A percentile compares a stretch with the other conserved stretches of the same genome.
Conservation (phyloP, 108 stramenopile species). For the Chaetoceros tenuissimus region DNA sequence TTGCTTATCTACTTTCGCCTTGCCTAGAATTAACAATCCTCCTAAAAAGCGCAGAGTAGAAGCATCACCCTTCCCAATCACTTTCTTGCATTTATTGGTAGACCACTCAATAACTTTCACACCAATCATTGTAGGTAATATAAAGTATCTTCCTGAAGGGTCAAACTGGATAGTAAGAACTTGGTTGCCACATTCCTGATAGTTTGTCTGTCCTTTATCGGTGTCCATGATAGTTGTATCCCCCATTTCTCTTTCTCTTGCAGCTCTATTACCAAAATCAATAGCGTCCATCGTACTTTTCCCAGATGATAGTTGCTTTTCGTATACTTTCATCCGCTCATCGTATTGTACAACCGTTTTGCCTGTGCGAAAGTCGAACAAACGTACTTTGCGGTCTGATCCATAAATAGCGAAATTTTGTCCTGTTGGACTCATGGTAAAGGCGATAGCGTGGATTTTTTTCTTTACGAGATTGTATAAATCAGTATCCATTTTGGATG, state of each 20-base stretch:
- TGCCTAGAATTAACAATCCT: constrained; percentile 77
- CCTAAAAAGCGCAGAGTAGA: constrained; percentile 77
- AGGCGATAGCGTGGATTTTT: constrained; percentile 60
- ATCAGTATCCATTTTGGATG: constrained; percentile 84
- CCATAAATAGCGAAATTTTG: constrained; percentile 69
- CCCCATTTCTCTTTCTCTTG: constrained; percentile 84
- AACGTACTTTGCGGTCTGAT: constrained; percentile 71
- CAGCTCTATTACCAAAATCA: constrained; percentile 84
- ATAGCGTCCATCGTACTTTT: constrained; percentile 73
- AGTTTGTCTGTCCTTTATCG: not conserved
- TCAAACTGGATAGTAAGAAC: constrained; percentile 63
- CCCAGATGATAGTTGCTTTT: constrained; percentile 22
- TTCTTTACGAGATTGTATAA: constrained; percentile 85
- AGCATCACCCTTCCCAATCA: constrained; percentile 83
- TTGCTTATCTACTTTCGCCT: constrained; percentile 89
- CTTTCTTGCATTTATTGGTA: constrained; percentile 52
- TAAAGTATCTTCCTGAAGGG: constrained; percentile 72
- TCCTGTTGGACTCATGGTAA: constrained; percentile 43
- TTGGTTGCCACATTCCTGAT: constrained; percentile 13
- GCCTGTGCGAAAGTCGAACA: constrained; percentile 72
- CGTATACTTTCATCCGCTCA: constrained; percentile 76
- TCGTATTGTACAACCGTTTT: constrained; percentile 81
- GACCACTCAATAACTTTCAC: constrained; percentile 89
- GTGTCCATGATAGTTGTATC: constrained; percentile 21
- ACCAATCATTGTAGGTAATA: constrained; percentile 86